phyloP scores from a whole-genome alignment of 1,284 basidiomycete genomes.

The Volvariella surrecta region DNA sequence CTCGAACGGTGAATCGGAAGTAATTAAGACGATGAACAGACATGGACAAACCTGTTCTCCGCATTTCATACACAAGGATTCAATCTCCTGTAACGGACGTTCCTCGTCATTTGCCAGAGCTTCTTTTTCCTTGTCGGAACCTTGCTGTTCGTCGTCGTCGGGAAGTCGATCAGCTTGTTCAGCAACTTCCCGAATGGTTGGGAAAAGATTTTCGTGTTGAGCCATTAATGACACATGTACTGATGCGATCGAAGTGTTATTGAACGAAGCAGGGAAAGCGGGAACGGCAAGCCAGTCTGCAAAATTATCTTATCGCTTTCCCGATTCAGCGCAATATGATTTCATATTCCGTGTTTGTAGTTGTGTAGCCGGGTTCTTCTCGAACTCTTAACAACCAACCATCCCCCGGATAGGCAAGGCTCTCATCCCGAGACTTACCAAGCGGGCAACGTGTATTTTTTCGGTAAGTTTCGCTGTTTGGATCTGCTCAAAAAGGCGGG shows the following conservation, averaged over 20 bases:
- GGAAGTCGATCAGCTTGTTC: constrained; percentile 25
- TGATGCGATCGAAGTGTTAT: neutral
- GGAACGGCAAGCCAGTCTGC: too few relatives aligned
- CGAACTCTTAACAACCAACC: too few relatives aligned
- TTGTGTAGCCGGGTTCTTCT: too few relatives aligned
- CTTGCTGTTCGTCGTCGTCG: too few relatives aligned
- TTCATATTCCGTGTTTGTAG: too few relatives aligned
- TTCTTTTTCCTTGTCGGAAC: constrained; percentile 13
- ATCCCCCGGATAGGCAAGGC: too few relatives aligned
- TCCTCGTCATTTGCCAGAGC: constrained; percentile 39
- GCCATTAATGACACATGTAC: neutral
- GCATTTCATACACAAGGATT: constrained; percentile 94
- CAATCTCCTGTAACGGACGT: constrained; percentile 72
- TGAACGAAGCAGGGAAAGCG: neutral
- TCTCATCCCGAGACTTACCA: too few relatives aligned
- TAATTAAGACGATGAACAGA: neutral
- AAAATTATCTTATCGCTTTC: too few relatives aligned
- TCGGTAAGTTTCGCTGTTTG: too few relatives aligned
- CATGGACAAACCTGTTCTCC: constrained; percentile 77
- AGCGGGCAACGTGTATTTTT: too few relatives aligned
- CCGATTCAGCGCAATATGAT: too few relatives aligned
- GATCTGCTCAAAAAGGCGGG: too few relatives aligned
- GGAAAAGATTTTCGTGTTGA: constrained; percentile 25
- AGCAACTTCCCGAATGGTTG: constrained; percentile 35
- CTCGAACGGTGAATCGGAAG: constrained; percentile 1